A percentile compares a stretch with the other conserved stretches of the same genome.
phyloP scores from a whole-genome alignment of 768 basidiomycete genomes.

The Nidularia pulvinata region DNA sequence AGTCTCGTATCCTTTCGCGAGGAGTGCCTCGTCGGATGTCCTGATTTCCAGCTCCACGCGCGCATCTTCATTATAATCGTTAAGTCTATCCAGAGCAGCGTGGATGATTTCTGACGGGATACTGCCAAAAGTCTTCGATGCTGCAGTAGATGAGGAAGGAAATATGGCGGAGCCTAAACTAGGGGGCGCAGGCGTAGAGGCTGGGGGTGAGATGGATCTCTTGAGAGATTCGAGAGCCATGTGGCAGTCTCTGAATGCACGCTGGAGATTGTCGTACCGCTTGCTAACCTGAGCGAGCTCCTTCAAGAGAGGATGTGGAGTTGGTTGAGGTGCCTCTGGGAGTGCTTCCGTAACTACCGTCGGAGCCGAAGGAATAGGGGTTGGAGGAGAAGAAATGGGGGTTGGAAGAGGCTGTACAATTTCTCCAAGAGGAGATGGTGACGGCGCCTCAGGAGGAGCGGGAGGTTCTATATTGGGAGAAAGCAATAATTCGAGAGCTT shows the following conservation, averaged over 20 bases:
- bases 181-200: slow-evolving; percentile 10
- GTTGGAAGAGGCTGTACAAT: neutral
- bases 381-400: neutral
- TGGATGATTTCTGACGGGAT: slow-evolving; percentile 36
- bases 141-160: slow-evolving; percentile 1
- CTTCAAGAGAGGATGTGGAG: slow-evolving; percentile 36
- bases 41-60: slow-evolving; percentile 85
- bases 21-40: slow-evolving; percentile 68
- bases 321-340: neutral
- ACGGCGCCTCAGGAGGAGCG: no score
- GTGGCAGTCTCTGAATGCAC: slow-evolving; percentile 70
- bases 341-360: neutral
- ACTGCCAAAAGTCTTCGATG: neutral
- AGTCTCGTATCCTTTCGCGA: slow-evolving; percentile 66
- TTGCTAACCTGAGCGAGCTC: slow-evolving; percentile 41
- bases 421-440: no score
- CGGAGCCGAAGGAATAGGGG: neutral
- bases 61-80: slow-evolving; percentile 77
- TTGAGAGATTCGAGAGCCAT: slow-evolving; percentile 62
- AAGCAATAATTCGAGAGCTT: neutral
- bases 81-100: slow-evolving; percentile 58
- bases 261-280: slow-evolving; percentile 64
- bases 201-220: slow-evolving; percentile 18
- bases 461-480: neutral
- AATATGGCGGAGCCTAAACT: neutral